Evolutionary conservation across 345 rosid genomes (phyloP).

Genomic region (Citrus inodora): DNA sequence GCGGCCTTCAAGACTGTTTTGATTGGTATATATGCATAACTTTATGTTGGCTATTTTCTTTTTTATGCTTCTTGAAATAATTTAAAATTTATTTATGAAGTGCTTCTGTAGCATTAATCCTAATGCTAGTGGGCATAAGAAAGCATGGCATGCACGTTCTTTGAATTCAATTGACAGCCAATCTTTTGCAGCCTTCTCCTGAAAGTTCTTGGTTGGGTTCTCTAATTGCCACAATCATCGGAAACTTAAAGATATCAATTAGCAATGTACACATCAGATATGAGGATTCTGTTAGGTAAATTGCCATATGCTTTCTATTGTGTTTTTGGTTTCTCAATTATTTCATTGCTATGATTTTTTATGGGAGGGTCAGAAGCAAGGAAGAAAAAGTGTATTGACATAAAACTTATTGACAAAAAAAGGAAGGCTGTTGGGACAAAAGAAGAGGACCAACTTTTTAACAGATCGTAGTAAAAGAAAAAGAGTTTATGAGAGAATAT

Average conservation of each 20-base stretch:
- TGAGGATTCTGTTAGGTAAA: slow-evolving; percentile 87
- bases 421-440: not conserved
- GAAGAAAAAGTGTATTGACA: not conserved
- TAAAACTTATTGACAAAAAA: not conserved
- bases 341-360: not conserved
- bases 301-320: slow-evolving; percentile 15
- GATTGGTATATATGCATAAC: not conserved
- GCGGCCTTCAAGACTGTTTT: not conserved
- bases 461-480: not conserved
- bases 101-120: not conserved
- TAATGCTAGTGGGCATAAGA: not conserved
- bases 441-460: not conserved
- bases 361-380: not conserved
- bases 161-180: slow-evolving; percentile 20
- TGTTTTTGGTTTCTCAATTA: slow-evolving; percentile 3
- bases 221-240: slow-evolving; percentile 85
- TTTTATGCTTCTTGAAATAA: not conserved
- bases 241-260: slow-evolving; percentile 95
- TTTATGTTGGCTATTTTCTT: not conserved
- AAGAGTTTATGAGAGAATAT: not conserved
- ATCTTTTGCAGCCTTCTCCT: slow-evolving; percentile 60
- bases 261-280: slow-evolving; percentile 98
- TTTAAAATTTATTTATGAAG: not conserved
- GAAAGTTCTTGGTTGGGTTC: slow-evolving; percentile 98
- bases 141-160: not conserved